A percentile compares a stretch with the other conserved stretches of the same genome.
Evolutionary conservation across 163 green algal genomes (phyloP).

Genomic region (Picocystis sp.): DNA sequence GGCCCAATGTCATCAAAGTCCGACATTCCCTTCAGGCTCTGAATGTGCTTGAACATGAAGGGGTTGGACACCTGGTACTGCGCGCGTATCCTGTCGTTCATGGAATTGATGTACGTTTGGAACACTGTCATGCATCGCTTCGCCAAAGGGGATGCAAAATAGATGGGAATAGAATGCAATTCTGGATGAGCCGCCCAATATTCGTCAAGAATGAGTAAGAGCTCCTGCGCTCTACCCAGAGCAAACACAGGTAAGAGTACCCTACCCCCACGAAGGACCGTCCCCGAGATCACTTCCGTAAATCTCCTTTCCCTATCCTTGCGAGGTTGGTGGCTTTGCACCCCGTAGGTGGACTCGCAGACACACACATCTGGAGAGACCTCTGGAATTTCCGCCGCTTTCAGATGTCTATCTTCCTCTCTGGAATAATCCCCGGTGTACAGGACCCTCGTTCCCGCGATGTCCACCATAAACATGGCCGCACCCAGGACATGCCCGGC

Average conservation of each 20-base stretch:
- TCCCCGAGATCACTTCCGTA: conserved; percentile 19
- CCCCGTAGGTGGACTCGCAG: conserved; percentile 86
- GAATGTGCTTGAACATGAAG: conserved; percentile 87
- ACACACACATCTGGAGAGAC: conserved; percentile 64
- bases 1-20: conserved; percentile 69
- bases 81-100: conserved; percentile 81
- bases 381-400: conserved; percentile 65
- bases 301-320: conserved; percentile 60
- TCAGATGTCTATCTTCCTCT: conserved; percentile 29
- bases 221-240: conserved; percentile 86
- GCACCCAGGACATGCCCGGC: conserved; percentile 94
- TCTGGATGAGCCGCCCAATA: conserved; percentile 71
- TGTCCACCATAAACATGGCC: conserved; percentile 94
- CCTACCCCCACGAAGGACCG: conserved; percentile 50
- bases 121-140: conserved; percentile 62
- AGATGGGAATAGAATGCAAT: conserved; percentile 79
- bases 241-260: conserved; percentile 93
- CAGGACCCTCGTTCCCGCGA: conserved; percentile 62
- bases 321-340: conserved; percentile 62
- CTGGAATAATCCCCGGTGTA: conserved; percentile 45
- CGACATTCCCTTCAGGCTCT: conserved; percentile 40
- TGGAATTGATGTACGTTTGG: conserved; percentile 92
- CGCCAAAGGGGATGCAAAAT: conserved; percentile 67
- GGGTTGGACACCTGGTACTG: conserved; percentile 77
- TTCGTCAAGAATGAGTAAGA: conserved; percentile 93